phyloP scores from a whole-genome alignment of 352 stramenopile species.

The Elongisporangium anandrum region DNA sequence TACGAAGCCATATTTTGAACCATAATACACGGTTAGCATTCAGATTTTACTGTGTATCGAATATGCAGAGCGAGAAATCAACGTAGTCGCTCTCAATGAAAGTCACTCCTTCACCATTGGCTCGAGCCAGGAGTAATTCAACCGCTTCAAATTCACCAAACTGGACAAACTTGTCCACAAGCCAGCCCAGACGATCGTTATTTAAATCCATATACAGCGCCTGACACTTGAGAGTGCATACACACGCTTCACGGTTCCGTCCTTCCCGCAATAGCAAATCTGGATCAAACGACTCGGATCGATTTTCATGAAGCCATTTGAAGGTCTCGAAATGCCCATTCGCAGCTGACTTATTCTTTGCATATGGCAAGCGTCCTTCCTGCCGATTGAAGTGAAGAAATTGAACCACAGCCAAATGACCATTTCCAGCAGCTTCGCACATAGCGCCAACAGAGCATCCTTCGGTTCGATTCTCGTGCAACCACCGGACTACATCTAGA shows the following conservation, averaged over 20 bases:
- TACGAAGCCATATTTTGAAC: too few species aligned
- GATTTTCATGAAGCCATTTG: background rate
- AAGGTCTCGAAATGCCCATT: background rate
- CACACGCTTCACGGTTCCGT: background rate
- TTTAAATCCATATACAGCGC: background rate
- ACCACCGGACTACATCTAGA: background rate
- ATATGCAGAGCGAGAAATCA: background rate
- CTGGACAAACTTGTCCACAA: background rate
- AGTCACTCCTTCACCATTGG: background rate
- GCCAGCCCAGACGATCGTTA: background rate
- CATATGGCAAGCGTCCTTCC: background rate
- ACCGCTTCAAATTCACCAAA: background rate
- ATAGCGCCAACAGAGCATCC: background rate
- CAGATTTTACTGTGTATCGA: too few species aligned
- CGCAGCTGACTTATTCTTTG: background rate
- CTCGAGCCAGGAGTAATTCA: background rate
- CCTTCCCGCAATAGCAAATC: background rate
- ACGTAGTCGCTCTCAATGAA: background rate
- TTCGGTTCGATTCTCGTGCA: background rate
- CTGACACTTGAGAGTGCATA: too few species aligned
- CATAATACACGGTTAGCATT: too few species aligned
- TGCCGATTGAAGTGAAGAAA: slow-evolving; percentile 1
- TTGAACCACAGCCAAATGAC: background rate
- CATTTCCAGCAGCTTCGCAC: background rate
- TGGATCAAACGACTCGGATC: background rate